Conservation (phyloP, 768 basidiomycete species). For the Panus rudis region DNA sequence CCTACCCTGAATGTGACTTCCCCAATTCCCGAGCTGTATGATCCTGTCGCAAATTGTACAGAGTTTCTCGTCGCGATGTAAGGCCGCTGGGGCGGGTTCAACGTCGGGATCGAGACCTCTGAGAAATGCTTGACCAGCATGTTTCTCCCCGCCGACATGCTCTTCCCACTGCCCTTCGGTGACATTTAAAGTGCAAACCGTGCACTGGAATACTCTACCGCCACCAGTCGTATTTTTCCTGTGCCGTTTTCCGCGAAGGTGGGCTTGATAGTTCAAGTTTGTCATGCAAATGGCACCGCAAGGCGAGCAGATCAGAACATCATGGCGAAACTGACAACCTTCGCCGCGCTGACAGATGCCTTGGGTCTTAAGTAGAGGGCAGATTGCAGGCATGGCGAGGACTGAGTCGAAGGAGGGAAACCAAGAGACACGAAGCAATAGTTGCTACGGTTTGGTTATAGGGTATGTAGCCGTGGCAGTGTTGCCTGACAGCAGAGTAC, state of each 20-base stretch:
- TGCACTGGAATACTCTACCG: not conserved
- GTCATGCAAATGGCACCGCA: conserved; percentile 10
- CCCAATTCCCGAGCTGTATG: conserved; percentile 8
- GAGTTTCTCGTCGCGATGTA: no score
- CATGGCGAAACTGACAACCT: conserved; percentile 14
- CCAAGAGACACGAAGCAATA: no score
- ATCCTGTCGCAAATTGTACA: conserved; percentile 8
- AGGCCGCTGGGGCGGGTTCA: conserved; percentile 7
- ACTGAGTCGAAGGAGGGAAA: not conserved
- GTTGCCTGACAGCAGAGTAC: no score
- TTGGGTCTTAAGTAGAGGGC: not conserved
- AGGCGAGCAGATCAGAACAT: conserved; percentile 14
- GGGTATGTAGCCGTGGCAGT: no score
- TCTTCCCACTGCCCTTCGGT: conserved; percentile 1
- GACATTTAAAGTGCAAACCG: not conserved
- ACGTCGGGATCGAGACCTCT: not conserved
- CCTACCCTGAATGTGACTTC: conserved; percentile 2
- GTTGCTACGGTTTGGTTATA: no score
- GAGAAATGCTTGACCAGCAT: not conserved
- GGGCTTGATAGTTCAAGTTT: not conserved
- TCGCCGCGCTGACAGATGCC: not conserved
- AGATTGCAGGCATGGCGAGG: not conserved
- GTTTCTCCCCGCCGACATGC: not conserved
- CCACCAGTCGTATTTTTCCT: not conserved
- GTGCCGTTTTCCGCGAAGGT: conserved; percentile 6